Conservation (phyloP, 2,329 filamentous ascomycete species). For the Cadophora gregata region DNA sequence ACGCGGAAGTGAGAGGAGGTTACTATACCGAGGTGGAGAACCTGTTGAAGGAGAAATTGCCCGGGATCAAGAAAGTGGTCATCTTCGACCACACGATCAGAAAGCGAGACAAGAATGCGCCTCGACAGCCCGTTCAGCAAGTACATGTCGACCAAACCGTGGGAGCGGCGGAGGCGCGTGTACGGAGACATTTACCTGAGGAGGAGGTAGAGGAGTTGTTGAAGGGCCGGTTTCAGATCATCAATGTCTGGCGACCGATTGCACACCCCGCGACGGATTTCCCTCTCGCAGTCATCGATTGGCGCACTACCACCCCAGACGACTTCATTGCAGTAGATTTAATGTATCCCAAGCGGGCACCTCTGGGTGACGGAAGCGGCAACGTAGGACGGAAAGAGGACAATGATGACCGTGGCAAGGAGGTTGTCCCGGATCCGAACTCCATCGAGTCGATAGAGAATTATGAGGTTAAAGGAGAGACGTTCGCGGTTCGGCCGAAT, state of each 20-base stretch:
- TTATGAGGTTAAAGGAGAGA: slow-evolving; percentile 69
- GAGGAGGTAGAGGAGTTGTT: slow-evolving; percentile 70
- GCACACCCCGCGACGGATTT: slow-evolving; percentile 61
- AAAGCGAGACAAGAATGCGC: slow-evolving; percentile 59
- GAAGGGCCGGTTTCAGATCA: slow-evolving; percentile 72
- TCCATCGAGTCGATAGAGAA: slow-evolving; percentile 58
- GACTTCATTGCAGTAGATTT: slow-evolving; percentile 78
- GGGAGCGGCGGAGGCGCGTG: slow-evolving; percentile 67
- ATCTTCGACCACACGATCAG: slow-evolving; percentile 90
- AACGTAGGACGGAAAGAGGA: slow-evolving; percentile 51
- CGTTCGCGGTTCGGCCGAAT: slow-evolving; percentile 62
- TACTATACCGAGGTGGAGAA: slow-evolving; percentile 85
- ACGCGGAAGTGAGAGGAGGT: slow-evolving; percentile 67
- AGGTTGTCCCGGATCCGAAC: slow-evolving; percentile 56
- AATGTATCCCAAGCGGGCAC: slow-evolving; percentile 63
- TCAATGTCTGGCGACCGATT: slow-evolving; percentile 76
- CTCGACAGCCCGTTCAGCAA: slow-evolving; percentile 68
- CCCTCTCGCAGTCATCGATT: slow-evolving; percentile 64
- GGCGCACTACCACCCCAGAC: slow-evolving; percentile 57
- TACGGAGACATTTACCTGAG: slow-evolving; percentile 64
- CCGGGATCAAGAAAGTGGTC: slow-evolving; percentile 65
- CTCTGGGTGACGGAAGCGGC: not conserved
- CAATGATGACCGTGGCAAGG: slow-evolving; percentile 53
- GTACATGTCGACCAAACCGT: slow-evolving; percentile 85
- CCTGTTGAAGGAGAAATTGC: slow-evolving; percentile 68